Evolutionary conservation across 108 stramenopile species (phyloP).

Genomic region (Cyclotella cryptica): DNA sequence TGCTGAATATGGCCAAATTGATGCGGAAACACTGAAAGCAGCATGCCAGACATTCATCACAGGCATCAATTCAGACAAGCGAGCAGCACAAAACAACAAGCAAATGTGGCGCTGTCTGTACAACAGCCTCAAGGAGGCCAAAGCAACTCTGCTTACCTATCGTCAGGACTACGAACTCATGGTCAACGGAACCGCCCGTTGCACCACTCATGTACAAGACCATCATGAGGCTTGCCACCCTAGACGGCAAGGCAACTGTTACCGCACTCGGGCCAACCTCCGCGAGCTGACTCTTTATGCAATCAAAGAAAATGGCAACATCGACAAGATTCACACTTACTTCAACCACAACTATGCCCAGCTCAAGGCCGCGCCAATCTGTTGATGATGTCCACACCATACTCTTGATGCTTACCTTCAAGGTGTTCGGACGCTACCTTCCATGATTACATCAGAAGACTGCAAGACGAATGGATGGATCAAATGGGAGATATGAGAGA

Average conservation of each 20-base stretch:
- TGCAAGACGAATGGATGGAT: too few relatives aligned
- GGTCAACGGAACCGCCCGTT: too few relatives aligned
- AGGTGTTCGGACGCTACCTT: background rate
- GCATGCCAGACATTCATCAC: background rate
- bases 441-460: background rate
- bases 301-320: constrained; percentile 8
- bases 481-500: background rate
- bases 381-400: background rate
- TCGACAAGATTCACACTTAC: background rate
- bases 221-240: background rate
- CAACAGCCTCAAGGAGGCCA: background rate
- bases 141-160: background rate
- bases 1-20: background rate
- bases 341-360: background rate
- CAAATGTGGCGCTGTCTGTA: background rate
- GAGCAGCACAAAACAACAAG: constrained; percentile 9
- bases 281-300: background rate
- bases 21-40: background rate
- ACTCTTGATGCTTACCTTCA: constrained; percentile 1
- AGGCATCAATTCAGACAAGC: background rate
- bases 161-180: background rate
- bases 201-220: constrained; percentile 3
- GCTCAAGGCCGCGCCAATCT: background rate
- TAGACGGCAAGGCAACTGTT: background rate
- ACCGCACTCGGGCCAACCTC: background rate